These are phyloP conservation scores for Colletotrichum brevisporum DNA, from an alignment of 2,329 filamentous ascomycete species.

Conservation along the genomic window DNA sequence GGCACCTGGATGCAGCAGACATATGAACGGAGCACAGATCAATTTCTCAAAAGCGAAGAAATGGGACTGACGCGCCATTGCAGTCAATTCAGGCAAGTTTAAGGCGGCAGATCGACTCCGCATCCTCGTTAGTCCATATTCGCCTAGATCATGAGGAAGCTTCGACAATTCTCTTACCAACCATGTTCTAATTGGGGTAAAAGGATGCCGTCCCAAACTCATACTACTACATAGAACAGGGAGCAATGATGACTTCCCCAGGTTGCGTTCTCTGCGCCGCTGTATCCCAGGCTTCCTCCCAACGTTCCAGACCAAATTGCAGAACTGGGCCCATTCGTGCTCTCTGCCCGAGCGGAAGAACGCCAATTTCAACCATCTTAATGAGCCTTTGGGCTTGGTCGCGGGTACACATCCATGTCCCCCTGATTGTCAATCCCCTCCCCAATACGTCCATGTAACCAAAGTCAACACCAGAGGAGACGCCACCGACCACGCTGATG, in stretches of 20 bases:
- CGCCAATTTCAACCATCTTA: conserved; percentile 19
- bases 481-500: conserved; percentile 5
- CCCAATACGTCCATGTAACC: conserved; percentile 18
- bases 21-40: conserved; percentile 1
- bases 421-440: conserved; percentile 6
- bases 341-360: conserved; percentile 5
- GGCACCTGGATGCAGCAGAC: conserved; percentile 14
- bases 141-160: background rate
- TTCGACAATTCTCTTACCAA: background rate
- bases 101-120: background rate
- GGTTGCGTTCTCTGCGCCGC: conserved; percentile 7
- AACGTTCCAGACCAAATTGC: background rate
- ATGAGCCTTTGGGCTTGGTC: conserved; percentile 12
- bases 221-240: too few species aligned
- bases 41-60: background rate
- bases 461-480: conserved; percentile 12
- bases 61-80: background rate
- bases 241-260: background rate
- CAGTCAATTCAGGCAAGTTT: background rate
- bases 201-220: too few species aligned
- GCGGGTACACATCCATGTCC: conserved; percentile 16
- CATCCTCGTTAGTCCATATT: conserved; percentile 5
- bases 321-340: conserved; percentile 6
- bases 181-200: too few species aligned
- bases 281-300: conserved; percentile 3